Evolutionary conservation across 2,329 filamentous ascomycete genomes (phyloP), one percentile per base, ranked within the genome.

Genomic region (Alternaria postmessia): DNA sequence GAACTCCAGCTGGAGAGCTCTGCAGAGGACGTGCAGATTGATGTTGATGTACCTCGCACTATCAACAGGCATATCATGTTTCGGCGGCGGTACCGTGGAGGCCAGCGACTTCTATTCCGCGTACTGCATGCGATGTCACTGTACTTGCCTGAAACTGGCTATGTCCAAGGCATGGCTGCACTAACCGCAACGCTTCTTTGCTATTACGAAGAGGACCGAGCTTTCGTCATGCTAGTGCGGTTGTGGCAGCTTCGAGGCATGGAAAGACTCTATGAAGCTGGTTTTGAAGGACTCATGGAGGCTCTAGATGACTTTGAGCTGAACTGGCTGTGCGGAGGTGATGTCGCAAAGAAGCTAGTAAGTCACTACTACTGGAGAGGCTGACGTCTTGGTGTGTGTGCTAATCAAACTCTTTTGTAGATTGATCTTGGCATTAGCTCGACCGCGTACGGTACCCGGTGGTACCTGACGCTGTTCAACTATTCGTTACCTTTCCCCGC

Each of bases 1-100:
- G 86, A 87, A 43, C 85, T 96, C 28, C 90, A 96, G 72, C 83
- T 88, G 16, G 82, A 88, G 60, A 88, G 88, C 55, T 97, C 91
- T 3, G 89, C 93, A 0, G 95, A 99, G 74, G 95, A 99, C 77
- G 89, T 94, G 22, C 95, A 99, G 80, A 99, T 99, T 70, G 95
- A 99, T 77, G 88, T 98, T 43, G 95, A 99, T 77, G 95, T 99
- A 18, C 95, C 95, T 1, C 87, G 95, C 54, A 98, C 95, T 5
- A 96, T 99, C 77, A 96, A 89, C 77, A 89, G 91, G 64, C 95
- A 99, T 80, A 94, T 99, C 78, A 97, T 99, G 94, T 99, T 99
- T 76, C 89, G 95, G 46, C 87, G 89, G 64, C 87, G 95, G 51
- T 99, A 99, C 80, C 88, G 93, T 24, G 95, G 95, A 61, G 95